Percentiles rank a stretch among this genome's conserved stretches.
Evolutionary conservation across 2,329 filamentous ascomycete genomes (phyloP).

Genomic region (Metarhizium guizhouense): DNA sequence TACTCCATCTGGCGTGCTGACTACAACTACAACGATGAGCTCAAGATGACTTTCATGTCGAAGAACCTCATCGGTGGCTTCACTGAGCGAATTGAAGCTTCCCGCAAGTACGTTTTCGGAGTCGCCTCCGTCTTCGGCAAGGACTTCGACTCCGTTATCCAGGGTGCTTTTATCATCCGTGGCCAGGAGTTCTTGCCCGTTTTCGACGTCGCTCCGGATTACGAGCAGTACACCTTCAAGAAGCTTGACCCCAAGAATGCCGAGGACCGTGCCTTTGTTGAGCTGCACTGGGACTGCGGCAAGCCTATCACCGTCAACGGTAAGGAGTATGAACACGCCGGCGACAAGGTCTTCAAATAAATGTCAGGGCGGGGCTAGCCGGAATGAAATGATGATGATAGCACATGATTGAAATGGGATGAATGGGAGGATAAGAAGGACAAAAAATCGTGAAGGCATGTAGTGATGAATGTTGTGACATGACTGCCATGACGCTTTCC

Average conservation of each 20-base stretch:
- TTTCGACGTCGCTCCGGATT: slow-evolving; percentile 96
- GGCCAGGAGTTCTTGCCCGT: slow-evolving; percentile 78
- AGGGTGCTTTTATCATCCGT: slow-evolving; percentile 90
- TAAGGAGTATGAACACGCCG: slow-evolving; percentile 82
- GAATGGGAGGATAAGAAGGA: slow-evolving; percentile 9
- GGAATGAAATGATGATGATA: slow-evolving; percentile 18
- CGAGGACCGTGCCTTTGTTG: slow-evolving; percentile 78
- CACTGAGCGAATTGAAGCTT: slow-evolving; percentile 92
- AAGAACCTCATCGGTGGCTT: slow-evolving; percentile 98
- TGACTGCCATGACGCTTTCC: neutral
- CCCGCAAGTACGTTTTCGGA: slow-evolving; percentile 97
- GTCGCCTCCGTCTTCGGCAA: slow-evolving; percentile 79
- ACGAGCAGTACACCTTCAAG: slow-evolving; percentile 90
- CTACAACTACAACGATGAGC: slow-evolving; percentile 99
- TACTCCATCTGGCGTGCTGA: slow-evolving; percentile 91
- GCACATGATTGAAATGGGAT: slow-evolving; percentile 16
- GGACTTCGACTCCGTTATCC: slow-evolving; percentile 82
- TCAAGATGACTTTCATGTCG: slow-evolving; percentile 97
- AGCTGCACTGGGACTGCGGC: slow-evolving; percentile 89
- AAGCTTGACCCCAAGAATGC: slow-evolving; percentile 87
- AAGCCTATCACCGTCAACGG: slow-evolving; percentile 69
- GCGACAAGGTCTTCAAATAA: slow-evolving; percentile 99
- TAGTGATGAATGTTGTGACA: neutral
- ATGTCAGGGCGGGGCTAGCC: slow-evolving; percentile 5
- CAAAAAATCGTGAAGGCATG: slow-evolving; percentile 9